Evolutionary conservation across 2,329 filamentous ascomycete genomes (phyloP).

Genomic region (Diaporthe helianthi): DNA sequence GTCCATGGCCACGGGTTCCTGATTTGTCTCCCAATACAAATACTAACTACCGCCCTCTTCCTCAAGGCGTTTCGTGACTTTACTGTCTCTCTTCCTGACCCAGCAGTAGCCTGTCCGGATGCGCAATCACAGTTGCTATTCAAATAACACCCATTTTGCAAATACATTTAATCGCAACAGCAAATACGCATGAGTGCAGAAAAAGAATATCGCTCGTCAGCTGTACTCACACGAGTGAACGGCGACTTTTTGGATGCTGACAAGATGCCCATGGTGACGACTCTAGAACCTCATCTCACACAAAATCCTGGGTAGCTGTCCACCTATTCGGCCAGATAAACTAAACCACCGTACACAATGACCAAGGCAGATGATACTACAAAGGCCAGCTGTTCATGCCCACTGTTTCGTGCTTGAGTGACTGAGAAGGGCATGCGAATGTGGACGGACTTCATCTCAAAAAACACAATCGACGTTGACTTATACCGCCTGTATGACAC

Average conservation of each 20-base stretch:
- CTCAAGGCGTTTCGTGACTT: no score
- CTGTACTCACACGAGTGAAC: not conserved
- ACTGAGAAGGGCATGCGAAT: not conserved
- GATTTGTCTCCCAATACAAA: no score
- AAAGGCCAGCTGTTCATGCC: not conserved
- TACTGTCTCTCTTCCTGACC: not conserved
- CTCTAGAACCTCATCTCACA: not conserved
- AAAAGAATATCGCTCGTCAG: not conserved
- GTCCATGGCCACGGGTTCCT: no score
- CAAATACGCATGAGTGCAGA: no score
- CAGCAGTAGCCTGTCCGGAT: not conserved
- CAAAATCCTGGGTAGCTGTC: not conserved
- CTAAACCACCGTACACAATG: no score
- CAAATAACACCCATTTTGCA: not conserved
- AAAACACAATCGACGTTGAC: no score
- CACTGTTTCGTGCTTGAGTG: not conserved
- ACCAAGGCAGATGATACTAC: no score
- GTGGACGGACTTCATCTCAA: no score
- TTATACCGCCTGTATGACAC: not conserved
- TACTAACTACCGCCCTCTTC: not conserved
- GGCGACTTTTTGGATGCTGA: not conserved
- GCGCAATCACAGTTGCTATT: not conserved
- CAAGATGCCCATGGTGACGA: not conserved
- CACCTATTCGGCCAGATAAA: not conserved
- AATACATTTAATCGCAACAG: accelerated